Percentiles rank a stretch among this genome's conserved stretches.
Conservation (phyloP, 345 rosid species). For the Pistacia atlantica region DNA sequence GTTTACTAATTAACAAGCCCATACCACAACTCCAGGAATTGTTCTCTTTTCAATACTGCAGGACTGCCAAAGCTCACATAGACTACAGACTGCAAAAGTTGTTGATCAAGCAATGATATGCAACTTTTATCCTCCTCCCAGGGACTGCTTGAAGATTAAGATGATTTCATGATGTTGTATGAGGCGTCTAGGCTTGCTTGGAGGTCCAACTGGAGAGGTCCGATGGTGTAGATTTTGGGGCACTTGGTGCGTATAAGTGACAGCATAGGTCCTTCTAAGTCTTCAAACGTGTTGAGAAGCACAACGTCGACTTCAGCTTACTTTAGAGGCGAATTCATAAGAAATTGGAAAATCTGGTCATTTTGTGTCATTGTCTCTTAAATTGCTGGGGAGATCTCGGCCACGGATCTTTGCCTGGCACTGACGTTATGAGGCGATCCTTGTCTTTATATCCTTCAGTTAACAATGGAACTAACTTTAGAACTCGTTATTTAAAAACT, state of each 20-base stretch:
- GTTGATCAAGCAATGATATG: constrained; percentile 45
- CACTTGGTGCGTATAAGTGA: constrained; percentile 22
- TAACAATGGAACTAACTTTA: too few relatives aligned
- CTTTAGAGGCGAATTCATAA: constrained; percentile 10
- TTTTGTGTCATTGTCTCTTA: not conserved
- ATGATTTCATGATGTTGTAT: not conserved
- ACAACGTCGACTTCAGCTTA: constrained; percentile 25
- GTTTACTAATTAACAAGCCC: constrained; percentile 39
- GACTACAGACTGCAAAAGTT: constrained; percentile 35
- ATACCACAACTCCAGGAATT: constrained; percentile 43
- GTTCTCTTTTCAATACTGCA: constrained; percentile 19
- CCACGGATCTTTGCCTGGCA: too few relatives aligned
- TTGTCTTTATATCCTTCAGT: too few relatives aligned
- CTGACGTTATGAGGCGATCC: too few relatives aligned
- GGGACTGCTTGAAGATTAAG: constrained; percentile 24
- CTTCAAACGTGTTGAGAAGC: constrained; percentile 49
- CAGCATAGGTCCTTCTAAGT: constrained; percentile 34
- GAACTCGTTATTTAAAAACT: too few relatives aligned
- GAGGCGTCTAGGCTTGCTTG: constrained; percentile 22
- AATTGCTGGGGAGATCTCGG: too few relatives aligned
- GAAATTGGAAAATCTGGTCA: not conserved
- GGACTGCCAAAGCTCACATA: constrained; percentile 54
- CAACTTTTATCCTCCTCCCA: constrained; percentile 43
- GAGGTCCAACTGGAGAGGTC: constrained; percentile 39
- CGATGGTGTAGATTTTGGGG: constrained; percentile 37